These are phyloP conservation scores for Sporothrix protearum DNA, from an alignment of 2,329 filamentous ascomycete genomes.

Conservation along the genomic window DNA sequence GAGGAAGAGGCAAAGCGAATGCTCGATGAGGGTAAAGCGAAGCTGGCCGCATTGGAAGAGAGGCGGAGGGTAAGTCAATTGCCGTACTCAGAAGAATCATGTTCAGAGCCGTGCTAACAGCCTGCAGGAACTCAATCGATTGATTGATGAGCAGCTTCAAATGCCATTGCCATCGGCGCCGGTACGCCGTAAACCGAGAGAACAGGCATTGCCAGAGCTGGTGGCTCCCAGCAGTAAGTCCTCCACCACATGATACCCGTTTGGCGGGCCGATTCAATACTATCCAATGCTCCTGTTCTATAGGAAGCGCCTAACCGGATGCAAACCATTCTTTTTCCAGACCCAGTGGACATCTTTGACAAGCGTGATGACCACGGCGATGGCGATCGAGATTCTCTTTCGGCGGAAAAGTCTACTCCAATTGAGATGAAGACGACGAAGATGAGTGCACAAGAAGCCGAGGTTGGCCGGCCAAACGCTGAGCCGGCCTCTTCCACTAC, in stretches of 20 bases:
- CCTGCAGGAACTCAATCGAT: slow-evolving; percentile 42
- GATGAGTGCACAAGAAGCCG: not conserved
- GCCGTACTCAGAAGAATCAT: too few relatives aligned
- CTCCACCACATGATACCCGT: not conserved
- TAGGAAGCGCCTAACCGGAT: slow-evolving; percentile 14
- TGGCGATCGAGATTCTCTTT: slow-evolving; percentile 17
- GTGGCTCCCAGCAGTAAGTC: slow-evolving; percentile 19
- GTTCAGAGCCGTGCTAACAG: not conserved
- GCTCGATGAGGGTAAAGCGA: slow-evolving; percentile 36
- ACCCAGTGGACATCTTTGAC: slow-evolving; percentile 10
- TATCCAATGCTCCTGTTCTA: not conserved
- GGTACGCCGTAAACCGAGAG: slow-evolving; percentile 28
- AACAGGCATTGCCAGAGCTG: not conserved
- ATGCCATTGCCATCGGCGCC: slow-evolving; percentile 35
- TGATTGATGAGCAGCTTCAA: slow-evolving; percentile 43
- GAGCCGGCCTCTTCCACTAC: not conserved
- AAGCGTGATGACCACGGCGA: slow-evolving; percentile 18
- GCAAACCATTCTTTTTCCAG: not conserved
- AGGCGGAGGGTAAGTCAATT: slow-evolving; percentile 33
- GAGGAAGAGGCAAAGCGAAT: slow-evolving; percentile 35
- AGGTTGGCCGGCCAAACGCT: not conserved
- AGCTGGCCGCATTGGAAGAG: slow-evolving; percentile 37
- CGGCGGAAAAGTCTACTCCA: not conserved
- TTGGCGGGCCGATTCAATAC: slow-evolving; percentile 12
- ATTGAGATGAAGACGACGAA: not conserved